Evolutionary conservation across 2,329 filamentous ascomycete species (phyloP).

Genomic region (Colletotrichum liaoningense): DNA sequence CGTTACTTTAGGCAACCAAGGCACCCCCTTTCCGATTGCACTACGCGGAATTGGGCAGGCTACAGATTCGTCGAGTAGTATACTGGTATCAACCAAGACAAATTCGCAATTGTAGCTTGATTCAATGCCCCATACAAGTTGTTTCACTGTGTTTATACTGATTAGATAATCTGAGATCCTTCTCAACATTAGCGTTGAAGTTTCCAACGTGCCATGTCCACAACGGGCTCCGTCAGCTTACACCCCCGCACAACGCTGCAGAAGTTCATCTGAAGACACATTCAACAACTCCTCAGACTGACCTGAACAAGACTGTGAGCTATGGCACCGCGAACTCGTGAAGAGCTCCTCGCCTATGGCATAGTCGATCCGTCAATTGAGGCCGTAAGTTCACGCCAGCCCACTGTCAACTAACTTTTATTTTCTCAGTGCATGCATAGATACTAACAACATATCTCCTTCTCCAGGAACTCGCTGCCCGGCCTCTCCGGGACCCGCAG

Average conservation of each 20-base stretch:
- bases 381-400: not conserved
- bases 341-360: conserved; percentile 18
- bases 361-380: conserved; percentile 6
- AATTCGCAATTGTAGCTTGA: not conserved
- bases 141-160: not conserved
- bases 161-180: not conserved
- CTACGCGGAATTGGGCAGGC: no score
- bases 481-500: conserved; percentile 5
- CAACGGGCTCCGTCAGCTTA: not conserved
- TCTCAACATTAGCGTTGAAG: not conserved
- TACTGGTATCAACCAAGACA: not conserved
- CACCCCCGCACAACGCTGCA: not conserved
- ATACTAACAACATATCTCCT: not conserved
- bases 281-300: not conserved
- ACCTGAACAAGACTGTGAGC: rapidly evolving
- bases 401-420: no score
- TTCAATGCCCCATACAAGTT: not conserved
- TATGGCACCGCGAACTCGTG: conserved; percentile 19
- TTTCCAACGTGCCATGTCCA: not conserved
- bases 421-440: no score
- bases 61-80: no score
- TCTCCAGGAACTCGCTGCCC: conserved; percentile 9
- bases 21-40: no score
- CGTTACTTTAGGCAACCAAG: no score
- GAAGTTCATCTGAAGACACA: not conserved